Conservation (phyloP, 2,329 filamentous ascomycete genomes). For the Trichoderma koningiopsis region DNA sequence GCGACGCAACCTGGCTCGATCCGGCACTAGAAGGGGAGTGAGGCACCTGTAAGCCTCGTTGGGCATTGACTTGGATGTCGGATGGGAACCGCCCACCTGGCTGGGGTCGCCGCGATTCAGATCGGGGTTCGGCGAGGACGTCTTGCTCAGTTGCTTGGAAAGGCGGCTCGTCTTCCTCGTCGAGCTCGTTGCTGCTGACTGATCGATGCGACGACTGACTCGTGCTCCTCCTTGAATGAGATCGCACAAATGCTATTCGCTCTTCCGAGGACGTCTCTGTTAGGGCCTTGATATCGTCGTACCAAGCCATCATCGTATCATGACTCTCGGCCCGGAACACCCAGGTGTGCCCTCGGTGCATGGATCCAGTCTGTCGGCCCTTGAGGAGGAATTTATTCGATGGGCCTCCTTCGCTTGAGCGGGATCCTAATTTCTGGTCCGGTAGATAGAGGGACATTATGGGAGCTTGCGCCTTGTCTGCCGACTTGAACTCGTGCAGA, state of each 20-base stretch:
- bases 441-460: slow-evolving; percentile 95
- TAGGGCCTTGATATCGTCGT: slow-evolving; percentile 85
- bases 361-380: slow-evolving; percentile 86
- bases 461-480: slow-evolving; percentile 85
- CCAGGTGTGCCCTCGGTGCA: slow-evolving; percentile 82
- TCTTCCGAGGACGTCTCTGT: slow-evolving; percentile 89
- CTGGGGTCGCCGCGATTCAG: slow-evolving; percentile 71
- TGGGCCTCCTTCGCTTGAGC: slow-evolving; percentile 77
- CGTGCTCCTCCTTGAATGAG: slow-evolving; percentile 76
- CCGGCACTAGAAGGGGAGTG: slow-evolving; percentile 81
- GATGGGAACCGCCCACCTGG: slow-evolving; percentile 97
- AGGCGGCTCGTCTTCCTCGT: slow-evolving; percentile 71
- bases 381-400: slow-evolving; percentile 99
- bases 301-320: slow-evolving; percentile 97
- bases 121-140: slow-evolving; percentile 50
- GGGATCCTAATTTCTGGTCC: slow-evolving; percentile 93
- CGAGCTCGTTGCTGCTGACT: slow-evolving; percentile 73
- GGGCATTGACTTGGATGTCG: slow-evolving; percentile 79
- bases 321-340: slow-evolving; percentile 72
- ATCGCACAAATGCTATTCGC: slow-evolving; percentile 81
- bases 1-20: slow-evolving; percentile 56
- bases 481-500: slow-evolving; percentile 98
- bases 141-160: slow-evolving; percentile 54
- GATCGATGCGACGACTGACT: slow-evolving; percentile 67
- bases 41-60: slow-evolving; percentile 78